Conservation (phyloP, 2,329 filamentous ascomycete genomes). For the Pestalotiopsis sp. region DNA sequence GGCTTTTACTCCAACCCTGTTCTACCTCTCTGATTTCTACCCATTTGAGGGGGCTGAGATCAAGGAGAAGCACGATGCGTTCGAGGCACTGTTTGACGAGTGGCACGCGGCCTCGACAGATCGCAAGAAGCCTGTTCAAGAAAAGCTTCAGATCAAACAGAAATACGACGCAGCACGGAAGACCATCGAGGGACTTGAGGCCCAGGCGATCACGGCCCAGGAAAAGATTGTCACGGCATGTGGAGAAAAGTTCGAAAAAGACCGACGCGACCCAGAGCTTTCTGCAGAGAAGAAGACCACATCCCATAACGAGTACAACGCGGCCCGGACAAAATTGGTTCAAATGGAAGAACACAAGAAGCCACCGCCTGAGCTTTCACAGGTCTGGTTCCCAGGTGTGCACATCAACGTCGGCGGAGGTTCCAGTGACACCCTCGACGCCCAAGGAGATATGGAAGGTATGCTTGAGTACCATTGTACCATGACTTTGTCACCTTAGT, state of each 20-base stretch:
- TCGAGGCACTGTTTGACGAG: background rate
- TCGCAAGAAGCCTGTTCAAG: background rate
- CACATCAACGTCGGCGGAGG: constrained; percentile 56
- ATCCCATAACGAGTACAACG: background rate
- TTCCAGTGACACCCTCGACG: constrained; percentile 28
- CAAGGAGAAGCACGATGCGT: constrained; percentile 16
- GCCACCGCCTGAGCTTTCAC: constrained; percentile 36
- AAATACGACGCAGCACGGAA: background rate
- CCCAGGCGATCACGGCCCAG: background rate
- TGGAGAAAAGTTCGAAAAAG: background rate
- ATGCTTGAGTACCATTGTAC: background rate
- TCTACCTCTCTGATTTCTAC: constrained; percentile 42
- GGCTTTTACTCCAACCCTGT: constrained; percentile 54
- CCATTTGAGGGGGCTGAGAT: constrained; percentile 15
- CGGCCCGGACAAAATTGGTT: constrained; percentile 12
- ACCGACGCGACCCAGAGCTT: background rate
- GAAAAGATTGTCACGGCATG: background rate
- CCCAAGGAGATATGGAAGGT: constrained; percentile 19
- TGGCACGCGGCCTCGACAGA: background rate
- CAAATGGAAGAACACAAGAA: constrained; percentile 16
- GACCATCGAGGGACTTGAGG: background rate
- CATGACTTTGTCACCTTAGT: background rate
- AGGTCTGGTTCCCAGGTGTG: constrained; percentile 58
- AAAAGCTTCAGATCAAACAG: background rate
- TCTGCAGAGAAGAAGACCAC: background rate